Evolutionary conservation across 2,329 filamentous ascomycete genomes (phyloP).

Genomic region (Allantophomopsis lycopodina): DNA sequence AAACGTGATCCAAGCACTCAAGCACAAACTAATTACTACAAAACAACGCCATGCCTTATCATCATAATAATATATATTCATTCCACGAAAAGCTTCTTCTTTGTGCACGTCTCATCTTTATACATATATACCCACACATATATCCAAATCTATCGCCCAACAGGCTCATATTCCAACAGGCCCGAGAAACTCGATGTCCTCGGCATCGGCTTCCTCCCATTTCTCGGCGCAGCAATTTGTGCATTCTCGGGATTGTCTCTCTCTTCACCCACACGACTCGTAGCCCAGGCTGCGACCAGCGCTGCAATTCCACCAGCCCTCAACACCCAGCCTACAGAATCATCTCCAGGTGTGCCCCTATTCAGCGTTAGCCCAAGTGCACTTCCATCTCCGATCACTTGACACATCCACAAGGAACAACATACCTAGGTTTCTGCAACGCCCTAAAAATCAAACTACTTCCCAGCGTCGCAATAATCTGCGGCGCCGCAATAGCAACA

Average conservation of each 20-base stretch:
- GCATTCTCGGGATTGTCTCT: constrained; percentile 10
- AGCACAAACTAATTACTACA: too few relatives aligned
- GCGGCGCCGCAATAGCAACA: constrained; percentile 81
- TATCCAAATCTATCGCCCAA: not conserved
- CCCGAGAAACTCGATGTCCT: not conserved
- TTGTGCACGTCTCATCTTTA: too few relatives aligned
- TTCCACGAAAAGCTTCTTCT: too few relatives aligned
- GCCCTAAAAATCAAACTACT: constrained; percentile 75
- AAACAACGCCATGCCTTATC: too few relatives aligned
- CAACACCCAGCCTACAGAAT: constrained; percentile 76
- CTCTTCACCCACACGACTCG: constrained; percentile 18
- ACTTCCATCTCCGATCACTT: too few relatives aligned
- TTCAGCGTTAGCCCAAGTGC: too few relatives aligned
- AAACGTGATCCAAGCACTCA: too few relatives aligned
- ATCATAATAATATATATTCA: too few relatives aligned
- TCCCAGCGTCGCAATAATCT: constrained; percentile 78
- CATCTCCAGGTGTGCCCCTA: constrained; percentile 67
- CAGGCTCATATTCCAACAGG: constrained; percentile 1
- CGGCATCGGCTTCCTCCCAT: not conserved
- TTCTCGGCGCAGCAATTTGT: constrained; percentile 2
- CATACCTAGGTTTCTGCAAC: constrained; percentile 60
- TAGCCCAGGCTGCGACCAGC: constrained; percentile 59
- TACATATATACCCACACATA: not conserved
- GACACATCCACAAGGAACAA: too few relatives aligned
- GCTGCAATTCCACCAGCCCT: constrained; percentile 73